Percentiles rank a stretch among this genome's conserved stretches.
Evolutionary conservation across 306 rosid genomes (phyloP).

Genomic region (Prunus dulcis): DNA sequence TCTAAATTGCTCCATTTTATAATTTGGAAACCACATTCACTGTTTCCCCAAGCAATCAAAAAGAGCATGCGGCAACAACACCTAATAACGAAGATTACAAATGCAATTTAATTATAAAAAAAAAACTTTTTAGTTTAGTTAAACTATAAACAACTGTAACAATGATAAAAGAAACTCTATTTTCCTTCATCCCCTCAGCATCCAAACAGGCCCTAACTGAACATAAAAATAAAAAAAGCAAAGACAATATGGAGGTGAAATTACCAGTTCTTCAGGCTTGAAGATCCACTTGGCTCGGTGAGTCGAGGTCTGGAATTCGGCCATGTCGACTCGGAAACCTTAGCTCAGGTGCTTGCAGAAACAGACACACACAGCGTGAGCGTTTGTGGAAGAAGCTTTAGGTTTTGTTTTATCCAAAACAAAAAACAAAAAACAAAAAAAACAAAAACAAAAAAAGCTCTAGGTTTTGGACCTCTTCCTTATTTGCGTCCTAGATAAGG

Average conservation of each 20-base stretch:
- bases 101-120: not conserved
- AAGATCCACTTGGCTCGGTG: slow-evolving; percentile 85
- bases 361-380: too few species aligned
- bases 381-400: too few species aligned
- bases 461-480: too few species aligned
- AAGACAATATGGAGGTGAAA: not conserved
- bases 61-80: not conserved
- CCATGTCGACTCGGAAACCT: slow-evolving; percentile 53
- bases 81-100: too few species aligned
- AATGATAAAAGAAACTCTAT: not conserved
- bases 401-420: too few species aligned
- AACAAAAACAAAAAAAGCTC: too few species aligned
- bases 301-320: slow-evolving; percentile 85
- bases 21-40: not conserved
- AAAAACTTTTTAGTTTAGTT: not conserved
- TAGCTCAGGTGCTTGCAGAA: slow-evolving; percentile 9
- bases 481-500: too few species aligned
- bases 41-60: not conserved
- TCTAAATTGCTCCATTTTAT: not conserved
- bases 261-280: slow-evolving; percentile 71
- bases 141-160: not conserved
- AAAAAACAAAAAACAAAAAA: too few species aligned
- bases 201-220: not conserved
- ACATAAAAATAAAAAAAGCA: not conserved
- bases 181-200: not conserved